Conservation (phyloP, 1,284 basidiomycete genomes). For the Trichosporon asahii region DNA sequence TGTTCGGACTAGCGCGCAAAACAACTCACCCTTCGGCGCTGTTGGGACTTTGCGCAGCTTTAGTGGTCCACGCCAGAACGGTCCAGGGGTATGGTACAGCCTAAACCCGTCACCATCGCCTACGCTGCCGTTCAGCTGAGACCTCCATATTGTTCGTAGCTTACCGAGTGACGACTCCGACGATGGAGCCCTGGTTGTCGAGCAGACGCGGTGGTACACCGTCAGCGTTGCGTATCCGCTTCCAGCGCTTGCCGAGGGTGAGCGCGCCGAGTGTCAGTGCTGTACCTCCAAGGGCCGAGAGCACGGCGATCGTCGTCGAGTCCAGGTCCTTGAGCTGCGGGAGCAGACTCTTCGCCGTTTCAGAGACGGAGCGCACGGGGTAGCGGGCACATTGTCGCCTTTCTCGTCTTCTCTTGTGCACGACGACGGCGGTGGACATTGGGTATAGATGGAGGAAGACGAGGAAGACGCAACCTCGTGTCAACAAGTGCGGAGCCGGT, state of each 20-base stretch:
- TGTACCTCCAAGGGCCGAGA: slow-evolving; percentile 42
- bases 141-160: no score
- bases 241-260: slow-evolving; percentile 46
- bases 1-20: neutral
- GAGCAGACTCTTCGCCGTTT: neutral
- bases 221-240: slow-evolving; percentile 61
- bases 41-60: slow-evolving; percentile 65
- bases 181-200: slow-evolving; percentile 61
- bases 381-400: neutral
- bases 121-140: slow-evolving; percentile 58
- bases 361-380: neutral
- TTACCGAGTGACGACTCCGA: slow-evolving; percentile 69
- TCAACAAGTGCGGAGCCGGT: neutral
- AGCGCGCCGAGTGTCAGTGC: slow-evolving; percentile 51
- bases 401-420: neutral
- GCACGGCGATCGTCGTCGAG: slow-evolving; percentile 27
- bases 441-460: neutral
- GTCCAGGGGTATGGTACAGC: slow-evolving; percentile 74
- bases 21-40: slow-evolving; percentile 58
- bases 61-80: slow-evolving; percentile 68
- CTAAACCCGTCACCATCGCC: slow-evolving; percentile 65
- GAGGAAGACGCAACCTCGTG: neutral
- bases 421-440: slow-evolving; percentile 3
- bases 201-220: slow-evolving; percentile 64
- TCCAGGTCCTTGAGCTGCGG: slow-evolving; percentile 12